Conservation (phyloP, 2,329 filamentous ascomycete genomes). For the Fusarium bulbicola region DNA sequence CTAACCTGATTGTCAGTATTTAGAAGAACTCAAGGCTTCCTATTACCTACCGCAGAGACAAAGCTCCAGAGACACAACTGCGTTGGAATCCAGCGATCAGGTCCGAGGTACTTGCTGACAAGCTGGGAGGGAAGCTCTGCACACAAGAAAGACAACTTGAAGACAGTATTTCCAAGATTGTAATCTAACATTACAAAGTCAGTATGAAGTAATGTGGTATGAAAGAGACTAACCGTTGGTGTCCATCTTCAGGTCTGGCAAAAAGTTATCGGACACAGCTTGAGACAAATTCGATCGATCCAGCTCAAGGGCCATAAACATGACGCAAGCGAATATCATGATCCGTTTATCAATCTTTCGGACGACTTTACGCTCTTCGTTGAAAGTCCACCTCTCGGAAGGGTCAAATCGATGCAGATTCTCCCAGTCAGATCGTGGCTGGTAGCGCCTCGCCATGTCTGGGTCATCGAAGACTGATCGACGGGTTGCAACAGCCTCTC, state of each 20-base stretch:
- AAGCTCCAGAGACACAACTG: not conserved
- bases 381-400: slow-evolving; percentile 52
- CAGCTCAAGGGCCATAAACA: slow-evolving; percentile 55
- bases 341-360: slow-evolving; percentile 44
- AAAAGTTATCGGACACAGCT: slow-evolving; percentile 59
- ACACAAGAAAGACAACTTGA: not conserved
- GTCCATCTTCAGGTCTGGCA: slow-evolving; percentile 31
- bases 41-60: not conserved
- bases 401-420: slow-evolving; percentile 59
- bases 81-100: not conserved
- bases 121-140: not conserved
- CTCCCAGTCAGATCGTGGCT: slow-evolving; percentile 48
- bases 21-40: fast-evolving
- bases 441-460: not conserved
- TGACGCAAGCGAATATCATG: slow-evolving; percentile 58
- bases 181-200: not conserved
- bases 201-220: fast-evolving
- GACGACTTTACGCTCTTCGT: slow-evolving; percentile 4
- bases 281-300: slow-evolving; percentile 53
- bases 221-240: not conserved
- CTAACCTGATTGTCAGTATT: not conserved
- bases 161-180: not conserved
- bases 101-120: not conserved
- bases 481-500: slow-evolving; percentile 46
- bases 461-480: slow-evolving; percentile 40